phyloP scores from a whole-genome alignment of 805 yeast species.

The Scheffersomyces coipomensis region DNA sequence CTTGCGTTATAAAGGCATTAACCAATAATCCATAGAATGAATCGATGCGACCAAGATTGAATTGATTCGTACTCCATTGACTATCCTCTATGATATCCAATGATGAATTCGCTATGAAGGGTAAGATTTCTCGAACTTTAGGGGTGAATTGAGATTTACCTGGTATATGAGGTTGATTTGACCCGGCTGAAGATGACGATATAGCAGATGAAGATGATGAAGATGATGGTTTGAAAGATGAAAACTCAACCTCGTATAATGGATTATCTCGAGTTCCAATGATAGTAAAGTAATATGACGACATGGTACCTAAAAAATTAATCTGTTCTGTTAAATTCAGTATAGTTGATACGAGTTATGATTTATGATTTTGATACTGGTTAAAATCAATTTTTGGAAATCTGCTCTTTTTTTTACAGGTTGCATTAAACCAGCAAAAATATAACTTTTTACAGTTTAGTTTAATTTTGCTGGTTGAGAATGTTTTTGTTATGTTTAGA shows the following conservation, averaged over 20 bases:
- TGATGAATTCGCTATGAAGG: constrained; percentile 85
- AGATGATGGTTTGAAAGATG: constrained; percentile 50
- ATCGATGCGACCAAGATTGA: constrained; percentile 78
- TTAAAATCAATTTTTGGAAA: too few relatives aligned
- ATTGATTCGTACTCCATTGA: constrained; percentile 70
- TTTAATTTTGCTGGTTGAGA: too few relatives aligned
- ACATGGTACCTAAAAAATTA: too few relatives aligned
- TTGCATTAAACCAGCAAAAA: too few relatives aligned
- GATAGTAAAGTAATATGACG: constrained; percentile 87
- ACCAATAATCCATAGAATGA: constrained; percentile 78
- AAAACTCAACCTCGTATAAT: constrained; percentile 82
- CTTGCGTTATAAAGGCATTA: constrained; percentile 86
- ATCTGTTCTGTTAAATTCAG: too few relatives aligned
- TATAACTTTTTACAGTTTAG: too few relatives aligned
- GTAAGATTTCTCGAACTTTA: constrained; percentile 75
- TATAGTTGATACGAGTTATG: too few relatives aligned
- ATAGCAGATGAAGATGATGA: constrained; percentile 6
- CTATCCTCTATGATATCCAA: constrained; percentile 88
- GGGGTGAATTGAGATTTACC: constrained; percentile 65
- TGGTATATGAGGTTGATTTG: constrained; percentile 13
- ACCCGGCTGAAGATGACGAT: not conserved
- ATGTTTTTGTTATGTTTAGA: too few relatives aligned
- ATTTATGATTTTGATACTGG: too few relatives aligned
- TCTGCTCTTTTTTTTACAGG: too few relatives aligned
- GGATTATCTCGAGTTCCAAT: constrained; percentile 87